Evolutionary conservation across 2,329 filamentous ascomycete species (phyloP), one percentile per base, ranked within the genome.

Genomic region (Daldinia eschscholtzii): DNA sequence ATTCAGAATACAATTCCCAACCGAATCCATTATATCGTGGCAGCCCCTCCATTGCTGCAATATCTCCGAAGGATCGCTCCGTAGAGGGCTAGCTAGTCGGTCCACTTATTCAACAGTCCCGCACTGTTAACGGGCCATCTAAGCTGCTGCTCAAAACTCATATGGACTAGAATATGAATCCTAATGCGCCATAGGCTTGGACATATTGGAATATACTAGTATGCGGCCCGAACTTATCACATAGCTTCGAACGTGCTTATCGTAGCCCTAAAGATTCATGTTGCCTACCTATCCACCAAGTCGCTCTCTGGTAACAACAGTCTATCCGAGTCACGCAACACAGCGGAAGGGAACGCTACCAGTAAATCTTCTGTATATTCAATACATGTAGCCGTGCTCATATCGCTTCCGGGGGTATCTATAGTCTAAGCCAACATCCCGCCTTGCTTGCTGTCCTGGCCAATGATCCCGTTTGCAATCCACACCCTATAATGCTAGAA

Each of bases 351-450:
- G 7, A 37, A 55, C 5, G 10, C 18, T 13, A 42, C 33, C 37
- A 55, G 12, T 37, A 60, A 46, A 28, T 59, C 65, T 55, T 33
- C 46, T 20, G 33, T 65, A 62, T 57, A 61, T 71, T 67, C 44
- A 57, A 65, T 70, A 48, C 39, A 64, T 60, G 20, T 57, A 64
- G 23, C 48, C 44, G n/a, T 62, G 55, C 48, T 52, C 57, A 62
- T 66, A 70, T 67, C 65, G 63, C 68, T 57, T 71, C 63, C 39
- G 13, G 57, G 70, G 70, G 67, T 71, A 71, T 71, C 70, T 70
- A 70, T 65, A 57, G 30, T 64, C 52, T 42, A 65, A 67, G 30
- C 33, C 53, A 60, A 61, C 67, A 57, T 53, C n/a, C 55, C 48
- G 37, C 37, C 52, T 46, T 61, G 60, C 64, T 65, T 59, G 59